Base-by-base conservation (phyloP, 1,284 basidiomycete species). In the Cryptococcus sp. region DNA sequence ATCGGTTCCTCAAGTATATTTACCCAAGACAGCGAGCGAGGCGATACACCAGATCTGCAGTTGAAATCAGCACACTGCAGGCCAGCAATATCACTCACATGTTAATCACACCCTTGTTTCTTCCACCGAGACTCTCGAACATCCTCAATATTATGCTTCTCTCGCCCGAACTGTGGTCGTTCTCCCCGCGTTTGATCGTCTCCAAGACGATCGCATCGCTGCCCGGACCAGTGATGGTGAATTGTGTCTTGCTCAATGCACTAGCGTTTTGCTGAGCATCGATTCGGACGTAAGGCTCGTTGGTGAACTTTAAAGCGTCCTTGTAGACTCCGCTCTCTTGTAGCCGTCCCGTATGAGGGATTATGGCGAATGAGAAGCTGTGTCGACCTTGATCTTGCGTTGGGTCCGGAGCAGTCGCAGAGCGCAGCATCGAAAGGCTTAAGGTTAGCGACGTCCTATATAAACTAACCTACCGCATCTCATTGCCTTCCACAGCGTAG, bases 101-200 rank as follows among this genome's bases (percentile, higher is more conserved):
- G 7, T 51, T 58, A 55, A 94, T 74, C 46, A 79, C 80, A 10
- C 83, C 86, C 17, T 80, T 81, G 1, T 87, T 89, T 62, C 90
- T 88, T 0, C 92, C 92, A 6, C 93, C 92, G 62, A 85, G 88
- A 0, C 89, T 88, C 72, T 97, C 93, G 78, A 93, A 95, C 19
- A 96, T 68, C 6, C 93, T 83, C 44, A 94, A 77, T 2, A 96
- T 80, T 59, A 96, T 74, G 66, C 23, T 81, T 80, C 50, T 56
- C 78, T 50, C 76, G 75, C 8, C 70, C 67, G 60, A 87, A 67
- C 92, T 90, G 57, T 88, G 84, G 39, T 67, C 66, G 59, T 89
- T 84, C 69, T 96, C 92, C 16, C 91, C 92, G 31, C 94, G 88
- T 78, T 98, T 98, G 77, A 97, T 81, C 5, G 93, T 96, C 76